Evolutionary conservation across 371 early-diverging fungal species (phyloP).

Genomic region (Mucor mucedo): DNA sequence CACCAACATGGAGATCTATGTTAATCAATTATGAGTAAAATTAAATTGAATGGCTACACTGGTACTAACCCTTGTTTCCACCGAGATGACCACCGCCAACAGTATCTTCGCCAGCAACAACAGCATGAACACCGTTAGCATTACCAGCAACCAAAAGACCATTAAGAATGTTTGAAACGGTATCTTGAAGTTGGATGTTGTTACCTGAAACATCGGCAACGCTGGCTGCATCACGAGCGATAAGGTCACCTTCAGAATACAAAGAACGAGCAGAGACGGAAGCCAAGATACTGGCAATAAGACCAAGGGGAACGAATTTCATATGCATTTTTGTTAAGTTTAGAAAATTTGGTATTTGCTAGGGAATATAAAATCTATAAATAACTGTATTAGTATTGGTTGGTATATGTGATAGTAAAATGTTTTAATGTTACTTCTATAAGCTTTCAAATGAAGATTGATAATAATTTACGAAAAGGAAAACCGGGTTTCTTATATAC

Average conservation of each 20-base stretch:
- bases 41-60: too few species aligned
- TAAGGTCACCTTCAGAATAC: background rate
- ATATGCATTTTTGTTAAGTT: slow-evolving; percentile 19
- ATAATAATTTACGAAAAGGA: background rate
- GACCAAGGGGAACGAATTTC: slow-evolving; percentile 17
- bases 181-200: background rate
- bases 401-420: background rate
- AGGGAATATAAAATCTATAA: background rate
- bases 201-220: background rate
- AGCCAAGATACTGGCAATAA: slow-evolving; percentile 16
- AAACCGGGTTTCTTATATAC: background rate
- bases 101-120: background rate
- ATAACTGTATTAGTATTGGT: background rate
- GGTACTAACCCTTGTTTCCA: background rate
- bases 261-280: slow-evolving; percentile 15
- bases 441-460: slow-evolving; percentile 1
- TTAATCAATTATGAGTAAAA: too few species aligned
- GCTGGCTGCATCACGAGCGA: background rate
- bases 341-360: slow-evolving; percentile 2
- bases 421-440: background rate
- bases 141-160: background rate
- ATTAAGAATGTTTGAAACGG: background rate
- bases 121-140: background rate
- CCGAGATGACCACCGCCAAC: background rate
- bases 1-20: background rate